Evolutionary conservation across 1,139 yeast species (phyloP).

Genomic region (Nakaseomyces sp.): DNA sequence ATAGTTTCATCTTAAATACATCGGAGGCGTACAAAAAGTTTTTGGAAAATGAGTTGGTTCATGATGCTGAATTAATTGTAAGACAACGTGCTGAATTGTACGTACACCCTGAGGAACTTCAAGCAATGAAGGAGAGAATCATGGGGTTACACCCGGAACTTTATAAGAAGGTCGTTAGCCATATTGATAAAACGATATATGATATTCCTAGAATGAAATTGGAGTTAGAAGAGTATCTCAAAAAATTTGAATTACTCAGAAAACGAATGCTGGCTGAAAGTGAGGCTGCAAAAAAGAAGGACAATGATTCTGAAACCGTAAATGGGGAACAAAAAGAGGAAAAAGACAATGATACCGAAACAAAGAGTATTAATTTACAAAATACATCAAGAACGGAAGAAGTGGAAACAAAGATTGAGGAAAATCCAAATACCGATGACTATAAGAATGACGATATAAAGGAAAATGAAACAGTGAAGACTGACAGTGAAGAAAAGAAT

Average conservation of each 20-base stretch:
- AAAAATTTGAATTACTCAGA: background rate
- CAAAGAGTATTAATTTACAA: too few species aligned
- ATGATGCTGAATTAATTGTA: constrained; percentile 54
- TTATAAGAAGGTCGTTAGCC: constrained; percentile 16
- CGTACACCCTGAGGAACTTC: constrained; percentile 19
- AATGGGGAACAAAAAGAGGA: too few species aligned
- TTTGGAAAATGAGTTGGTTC: constrained; percentile 62
- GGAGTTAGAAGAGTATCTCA: background rate
- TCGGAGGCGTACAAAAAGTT: constrained; percentile 36
- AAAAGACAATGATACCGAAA: background rate
- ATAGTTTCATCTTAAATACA: constrained; percentile 14
- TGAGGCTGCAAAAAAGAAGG: too few species aligned
- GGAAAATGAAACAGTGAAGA: too few species aligned
- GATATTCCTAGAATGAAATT: background rate
- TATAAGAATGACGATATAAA: too few species aligned
- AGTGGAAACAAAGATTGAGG: too few species aligned
- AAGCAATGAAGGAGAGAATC: constrained; percentile 18
- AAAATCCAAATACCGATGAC: too few species aligned
- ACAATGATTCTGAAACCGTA: too few species aligned
- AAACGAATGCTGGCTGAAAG: too few species aligned
- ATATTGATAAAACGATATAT: constrained; percentile 7
- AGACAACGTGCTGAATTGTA: constrained; percentile 37
- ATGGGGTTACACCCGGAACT: constrained; percentile 20
- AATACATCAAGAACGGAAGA: too few species aligned
- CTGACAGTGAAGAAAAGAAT: too few species aligned